phyloP scores from a whole-genome alignment of 2,329 filamentous ascomycete species.

The Aspergillus ibericus region DNA sequence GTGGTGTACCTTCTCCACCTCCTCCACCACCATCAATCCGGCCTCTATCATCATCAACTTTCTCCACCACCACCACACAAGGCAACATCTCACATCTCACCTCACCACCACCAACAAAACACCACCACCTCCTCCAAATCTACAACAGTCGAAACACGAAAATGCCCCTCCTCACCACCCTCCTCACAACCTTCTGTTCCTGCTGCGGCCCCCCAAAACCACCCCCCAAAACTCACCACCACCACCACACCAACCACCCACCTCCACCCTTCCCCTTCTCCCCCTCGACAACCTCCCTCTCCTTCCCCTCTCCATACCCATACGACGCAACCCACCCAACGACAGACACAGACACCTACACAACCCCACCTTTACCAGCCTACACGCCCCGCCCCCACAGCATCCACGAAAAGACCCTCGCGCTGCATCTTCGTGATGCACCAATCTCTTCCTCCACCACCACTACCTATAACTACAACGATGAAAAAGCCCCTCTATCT shows the following conservation, averaged over 20 bases:
- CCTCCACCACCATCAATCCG: no score
- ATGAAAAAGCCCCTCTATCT: slow-evolving; percentile 30
- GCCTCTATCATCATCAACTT: no score
- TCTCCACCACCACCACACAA: background rate
- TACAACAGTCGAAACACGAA: no score
- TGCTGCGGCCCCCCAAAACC: background rate
- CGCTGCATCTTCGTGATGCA: slow-evolving; percentile 34
- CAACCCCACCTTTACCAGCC: slow-evolving; percentile 38
- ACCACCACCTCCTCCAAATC: no score
- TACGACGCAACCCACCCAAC: background rate
- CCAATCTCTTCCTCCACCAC: slow-evolving; percentile 26
- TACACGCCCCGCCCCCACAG: slow-evolving; percentile 43
- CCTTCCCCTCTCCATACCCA: background rate
- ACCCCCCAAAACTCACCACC: background rate
- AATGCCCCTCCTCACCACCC: background rate
- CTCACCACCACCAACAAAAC: background rate
- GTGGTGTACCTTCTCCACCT: background rate
- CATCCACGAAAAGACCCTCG: slow-evolving; percentile 42
- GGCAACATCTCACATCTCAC: background rate
- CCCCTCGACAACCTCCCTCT: no score
- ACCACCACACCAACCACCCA: background rate
- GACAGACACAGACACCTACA: slow-evolving; percentile 31
- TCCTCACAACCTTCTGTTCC: background rate
- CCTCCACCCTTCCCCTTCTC: background rate
- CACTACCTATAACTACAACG: slow-evolving; percentile 15